Conservation (phyloP, 2,329 filamentous ascomycete species). For the Fusarium dimerum region DNA sequence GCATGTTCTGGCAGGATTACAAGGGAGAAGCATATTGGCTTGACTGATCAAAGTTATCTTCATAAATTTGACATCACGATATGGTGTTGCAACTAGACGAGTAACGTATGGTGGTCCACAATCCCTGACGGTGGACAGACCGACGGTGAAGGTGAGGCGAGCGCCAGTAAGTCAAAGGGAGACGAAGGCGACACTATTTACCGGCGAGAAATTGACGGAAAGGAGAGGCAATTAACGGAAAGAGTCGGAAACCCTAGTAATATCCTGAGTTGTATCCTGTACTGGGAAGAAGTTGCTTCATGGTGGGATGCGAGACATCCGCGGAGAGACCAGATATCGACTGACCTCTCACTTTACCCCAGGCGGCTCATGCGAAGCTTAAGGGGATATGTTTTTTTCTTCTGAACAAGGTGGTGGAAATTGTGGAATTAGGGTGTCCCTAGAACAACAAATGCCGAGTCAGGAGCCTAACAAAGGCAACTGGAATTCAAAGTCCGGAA, state of each 20-base stretch:
- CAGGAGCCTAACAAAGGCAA: neutral
- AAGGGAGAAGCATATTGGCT: neutral
- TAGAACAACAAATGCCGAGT: neutral
- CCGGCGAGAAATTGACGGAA: constrained; percentile 17
- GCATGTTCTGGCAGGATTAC: constrained; percentile 11
- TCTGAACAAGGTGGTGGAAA: neutral
- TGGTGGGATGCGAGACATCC: constrained; percentile 20
- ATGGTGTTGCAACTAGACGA: constrained; percentile 10
- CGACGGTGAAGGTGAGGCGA: constrained; percentile 20
- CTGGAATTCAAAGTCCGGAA: constrained; percentile 20
- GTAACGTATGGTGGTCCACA: constrained; percentile 8
- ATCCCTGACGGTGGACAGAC: constrained; percentile 19
- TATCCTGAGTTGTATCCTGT: constrained; percentile 6
- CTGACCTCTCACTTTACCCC: constrained; percentile 15
- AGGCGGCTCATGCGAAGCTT: constrained; percentile 3
- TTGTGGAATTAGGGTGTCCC: neutral
- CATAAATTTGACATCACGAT: neutral
- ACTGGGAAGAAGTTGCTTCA: constrained; percentile 8
- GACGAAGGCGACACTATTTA: constrained; percentile 5
- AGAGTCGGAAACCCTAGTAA: constrained; percentile 14
- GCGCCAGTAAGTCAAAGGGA: constrained; percentile 1
- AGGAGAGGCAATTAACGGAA: constrained; percentile 14
- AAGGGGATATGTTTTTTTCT: neutral
- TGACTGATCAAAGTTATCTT: neutral
- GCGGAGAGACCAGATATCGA: constrained; percentile 9